phyloP scores from a whole-genome alignment of 306 rosid genomes.

The Trifolium dubium region DNA sequence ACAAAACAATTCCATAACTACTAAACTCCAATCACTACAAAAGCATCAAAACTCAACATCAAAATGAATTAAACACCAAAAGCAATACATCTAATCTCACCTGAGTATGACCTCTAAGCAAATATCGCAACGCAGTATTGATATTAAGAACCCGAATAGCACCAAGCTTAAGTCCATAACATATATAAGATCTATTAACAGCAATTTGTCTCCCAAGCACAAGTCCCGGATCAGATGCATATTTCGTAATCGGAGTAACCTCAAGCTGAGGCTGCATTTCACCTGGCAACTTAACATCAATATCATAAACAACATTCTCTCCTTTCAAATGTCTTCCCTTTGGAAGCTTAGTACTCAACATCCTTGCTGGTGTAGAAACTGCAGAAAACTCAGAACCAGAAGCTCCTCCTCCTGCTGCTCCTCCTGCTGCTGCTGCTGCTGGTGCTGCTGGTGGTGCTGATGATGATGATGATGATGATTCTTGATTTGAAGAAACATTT shows the following conservation, averaged over 20 bases:
- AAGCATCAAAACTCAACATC: slow-evolving; percentile 11
- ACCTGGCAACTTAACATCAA: slow-evolving; percentile 59
- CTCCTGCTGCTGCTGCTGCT: too few species aligned
- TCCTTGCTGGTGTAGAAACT: slow-evolving; percentile 51
- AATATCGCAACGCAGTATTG: slow-evolving; percentile 66
- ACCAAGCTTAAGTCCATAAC: slow-evolving; percentile 77
- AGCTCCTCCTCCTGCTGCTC: too few species aligned
- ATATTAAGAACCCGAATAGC: slow-evolving; percentile 74
- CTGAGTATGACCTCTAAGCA: slow-evolving; percentile 82
- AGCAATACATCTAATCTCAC: slow-evolving; percentile 44
- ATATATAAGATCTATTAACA: slow-evolving; percentile 69
- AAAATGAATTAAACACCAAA: neutral
- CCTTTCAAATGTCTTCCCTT: slow-evolving; percentile 68
- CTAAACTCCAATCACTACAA: slow-evolving; percentile 27
- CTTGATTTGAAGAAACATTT: slow-evolving; percentile 51
- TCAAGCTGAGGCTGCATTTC: slow-evolving; percentile 80
- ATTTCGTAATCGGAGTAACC: slow-evolving; percentile 78
- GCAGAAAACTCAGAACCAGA: too few species aligned
- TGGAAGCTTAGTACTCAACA: slow-evolving; percentile 62
- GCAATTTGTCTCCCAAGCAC: slow-evolving; percentile 76
- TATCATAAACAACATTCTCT: slow-evolving; percentile 56
- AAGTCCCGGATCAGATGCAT: slow-evolving; percentile 72
- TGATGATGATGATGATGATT: neutral
- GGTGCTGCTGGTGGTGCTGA: too few species aligned
- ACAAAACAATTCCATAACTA: slow-evolving; percentile 20